phyloP scores from a whole-genome alignment of 257 asterid genomes.

The Orobanche coerulescens region DNA sequence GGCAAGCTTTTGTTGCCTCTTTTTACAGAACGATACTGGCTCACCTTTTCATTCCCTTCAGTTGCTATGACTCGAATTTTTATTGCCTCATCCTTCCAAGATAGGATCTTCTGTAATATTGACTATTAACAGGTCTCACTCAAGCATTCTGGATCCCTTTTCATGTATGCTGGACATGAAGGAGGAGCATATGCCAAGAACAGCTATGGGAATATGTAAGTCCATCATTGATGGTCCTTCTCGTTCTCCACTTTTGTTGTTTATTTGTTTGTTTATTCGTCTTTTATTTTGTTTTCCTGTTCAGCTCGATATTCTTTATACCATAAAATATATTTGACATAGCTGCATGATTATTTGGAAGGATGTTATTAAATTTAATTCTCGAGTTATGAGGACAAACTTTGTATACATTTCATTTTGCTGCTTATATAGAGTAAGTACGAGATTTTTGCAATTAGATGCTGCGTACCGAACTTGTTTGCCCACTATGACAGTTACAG shows the following conservation, averaged over 20 bases:
- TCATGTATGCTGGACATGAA: conserved; percentile 93
- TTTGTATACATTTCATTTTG: not conserved
- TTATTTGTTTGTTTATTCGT: not conserved
- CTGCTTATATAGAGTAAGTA: not conserved
- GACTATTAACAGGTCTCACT: conserved; percentile 66
- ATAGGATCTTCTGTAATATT: conserved; percentile 15
- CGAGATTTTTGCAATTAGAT: conserved; percentile 7
- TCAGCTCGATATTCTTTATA: conserved; percentile 2
- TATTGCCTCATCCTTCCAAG: conserved; percentile 4
- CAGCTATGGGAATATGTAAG: conserved; percentile 90
- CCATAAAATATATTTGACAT: conserved; percentile 7
- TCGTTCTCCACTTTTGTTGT: not conserved
- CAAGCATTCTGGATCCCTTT: conserved; percentile 98
- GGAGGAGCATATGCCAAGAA: conserved; percentile 99
- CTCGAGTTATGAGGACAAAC: not conserved
- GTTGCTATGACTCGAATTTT: not conserved
- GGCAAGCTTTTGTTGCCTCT: conserved; percentile 12
- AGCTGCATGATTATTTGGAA: not conserved
- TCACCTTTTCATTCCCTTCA: not conserved
- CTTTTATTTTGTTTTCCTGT: not conserved
- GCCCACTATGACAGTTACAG: not conserved
- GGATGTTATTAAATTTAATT: not conserved
- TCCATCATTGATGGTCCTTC: conserved; percentile 11
- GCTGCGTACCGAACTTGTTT: not conserved
- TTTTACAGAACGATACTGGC: not conserved